Evolutionary conservation across 2,329 filamentous ascomycete species (phyloP).

Genomic region (Cytospora leucostoma): DNA sequence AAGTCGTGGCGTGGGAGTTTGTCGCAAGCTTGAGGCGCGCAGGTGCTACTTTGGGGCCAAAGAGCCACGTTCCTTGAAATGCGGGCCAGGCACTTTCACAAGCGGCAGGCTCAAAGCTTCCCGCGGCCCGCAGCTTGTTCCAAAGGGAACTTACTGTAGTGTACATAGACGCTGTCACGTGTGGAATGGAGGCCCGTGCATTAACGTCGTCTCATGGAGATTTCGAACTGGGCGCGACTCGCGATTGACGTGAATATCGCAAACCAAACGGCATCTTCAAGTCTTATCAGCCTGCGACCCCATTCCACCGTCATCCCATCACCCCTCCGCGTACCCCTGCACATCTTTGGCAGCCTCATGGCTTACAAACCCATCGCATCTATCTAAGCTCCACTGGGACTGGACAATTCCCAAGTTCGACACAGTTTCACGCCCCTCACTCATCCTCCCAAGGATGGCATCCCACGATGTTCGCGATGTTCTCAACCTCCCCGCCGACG

Average conservation of each 20-base stretch:
- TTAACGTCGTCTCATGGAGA: background rate
- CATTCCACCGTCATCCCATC: background rate
- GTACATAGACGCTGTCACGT: slow-evolving; percentile 2
- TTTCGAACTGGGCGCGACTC: slow-evolving; percentile 15
- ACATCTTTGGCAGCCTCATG: background rate
- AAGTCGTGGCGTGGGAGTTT: slow-evolving; percentile 3
- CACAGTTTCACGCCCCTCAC: slow-evolving; percentile 18
- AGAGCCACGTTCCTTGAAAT: slow-evolving; percentile 25
- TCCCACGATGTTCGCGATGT: slow-evolving; percentile 86
- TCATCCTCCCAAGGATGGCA: slow-evolving; percentile 54
- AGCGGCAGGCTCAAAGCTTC: slow-evolving; percentile 14
- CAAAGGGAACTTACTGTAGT: background rate
- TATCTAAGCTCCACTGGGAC: background rate
- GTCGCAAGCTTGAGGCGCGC: slow-evolving; percentile 13
- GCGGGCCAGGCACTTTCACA: slow-evolving; percentile 5
- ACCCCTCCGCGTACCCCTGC: background rate
- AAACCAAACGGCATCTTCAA: slow-evolving; percentile 6
- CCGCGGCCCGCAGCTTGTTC: slow-evolving; percentile 12
- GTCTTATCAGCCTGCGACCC: slow-evolving; percentile 6
- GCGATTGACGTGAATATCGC: slow-evolving; percentile 7
- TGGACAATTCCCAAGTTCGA: background rate
- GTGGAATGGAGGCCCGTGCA: slow-evolving; percentile 2
- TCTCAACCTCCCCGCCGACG: slow-evolving; percentile 73
- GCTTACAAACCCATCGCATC: background rate
- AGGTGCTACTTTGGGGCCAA: slow-evolving; percentile 5